A percentile compares a stretch with the other conserved stretches of the same genome.
Conservation (phyloP, 768 basidiomycete species). For the Auricularia sp. region DNA sequence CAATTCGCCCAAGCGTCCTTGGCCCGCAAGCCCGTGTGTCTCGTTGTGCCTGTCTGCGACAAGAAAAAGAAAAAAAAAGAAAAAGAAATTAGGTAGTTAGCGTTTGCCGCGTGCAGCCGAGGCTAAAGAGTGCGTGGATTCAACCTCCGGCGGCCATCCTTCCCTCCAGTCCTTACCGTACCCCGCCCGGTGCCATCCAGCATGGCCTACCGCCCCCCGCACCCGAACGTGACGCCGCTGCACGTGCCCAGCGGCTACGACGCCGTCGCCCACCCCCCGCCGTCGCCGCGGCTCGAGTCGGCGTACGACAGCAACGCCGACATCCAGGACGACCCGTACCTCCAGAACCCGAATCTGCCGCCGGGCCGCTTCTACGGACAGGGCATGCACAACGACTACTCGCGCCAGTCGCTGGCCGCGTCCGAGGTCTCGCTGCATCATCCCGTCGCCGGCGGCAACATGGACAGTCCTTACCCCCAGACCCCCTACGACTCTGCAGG, state of each 20-base stretch:
- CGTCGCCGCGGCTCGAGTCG: neutral
- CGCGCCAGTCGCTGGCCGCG: neutral
- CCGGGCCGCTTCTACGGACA: neutral
- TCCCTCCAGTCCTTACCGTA: neutral
- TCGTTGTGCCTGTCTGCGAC: too few relatives aligned
- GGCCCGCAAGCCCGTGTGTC: too few relatives aligned
- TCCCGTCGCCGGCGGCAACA: neutral
- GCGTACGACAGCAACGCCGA: neutral
- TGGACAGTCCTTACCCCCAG: neutral
- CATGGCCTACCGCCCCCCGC: neutral
- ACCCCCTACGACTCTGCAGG: neutral
- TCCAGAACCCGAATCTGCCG: neutral
- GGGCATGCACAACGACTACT: neutral
- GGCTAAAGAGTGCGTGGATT: too few relatives aligned
- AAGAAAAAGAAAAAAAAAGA: too few relatives aligned
- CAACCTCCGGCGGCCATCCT: neutral
- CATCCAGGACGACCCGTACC: constrained; percentile 1
- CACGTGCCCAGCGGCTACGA: neutral
- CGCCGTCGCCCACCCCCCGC: neutral
- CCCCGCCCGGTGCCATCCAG: neutral
- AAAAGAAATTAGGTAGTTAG: too few relatives aligned
- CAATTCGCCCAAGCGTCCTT: too few relatives aligned
- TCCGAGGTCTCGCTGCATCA: neutral
- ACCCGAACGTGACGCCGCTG: neutral
- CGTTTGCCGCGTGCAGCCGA: too few relatives aligned